phyloP scores from a whole-genome alignment of 768 basidiomycete species.

The Mrakia gelida region DNA sequence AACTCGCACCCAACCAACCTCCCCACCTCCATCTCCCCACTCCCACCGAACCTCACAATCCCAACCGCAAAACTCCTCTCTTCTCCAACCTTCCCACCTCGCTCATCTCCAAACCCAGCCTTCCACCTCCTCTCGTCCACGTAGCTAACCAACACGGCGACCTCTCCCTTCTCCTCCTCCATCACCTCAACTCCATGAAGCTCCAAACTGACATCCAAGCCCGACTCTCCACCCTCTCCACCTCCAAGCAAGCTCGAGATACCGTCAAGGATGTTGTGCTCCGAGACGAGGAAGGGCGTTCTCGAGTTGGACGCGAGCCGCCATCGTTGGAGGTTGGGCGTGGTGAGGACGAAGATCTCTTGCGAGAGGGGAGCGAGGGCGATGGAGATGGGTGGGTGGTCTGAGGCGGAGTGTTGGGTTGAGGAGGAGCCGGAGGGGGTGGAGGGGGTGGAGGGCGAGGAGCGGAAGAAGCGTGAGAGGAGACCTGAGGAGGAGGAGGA shows the following conservation, averaged over 20 bases:
- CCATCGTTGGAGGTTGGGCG: slow-evolving; percentile 21
- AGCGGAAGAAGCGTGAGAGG: slow-evolving; percentile 41
- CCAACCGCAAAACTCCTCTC: slow-evolving; percentile 37
- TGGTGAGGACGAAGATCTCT: slow-evolving; percentile 34
- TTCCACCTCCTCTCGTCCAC: slow-evolving; percentile 22
- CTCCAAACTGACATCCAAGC: slow-evolving; percentile 39
- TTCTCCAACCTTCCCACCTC: slow-evolving; percentile 33
- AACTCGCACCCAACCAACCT: slow-evolving; percentile 17
- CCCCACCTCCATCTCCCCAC: slow-evolving; percentile 19
- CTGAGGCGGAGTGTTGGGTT: slow-evolving; percentile 26
- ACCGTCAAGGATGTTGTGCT: slow-evolving; percentile 38
- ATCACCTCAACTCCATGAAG: slow-evolving; percentile 35
- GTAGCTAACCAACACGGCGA: slow-evolving; percentile 42
- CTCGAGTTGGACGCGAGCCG: slow-evolving; percentile 28
- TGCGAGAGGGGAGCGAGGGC: slow-evolving; percentile 32
- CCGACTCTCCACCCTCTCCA: slow-evolving; percentile 35
- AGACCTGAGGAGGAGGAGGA: slow-evolving; percentile 39
- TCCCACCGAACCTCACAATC: slow-evolving; percentile 37
- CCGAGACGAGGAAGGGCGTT: slow-evolving; percentile 37
- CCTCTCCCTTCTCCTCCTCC: slow-evolving; percentile 34
- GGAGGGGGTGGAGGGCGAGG: slow-evolving; percentile 33
- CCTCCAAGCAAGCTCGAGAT: slow-evolving; percentile 38
- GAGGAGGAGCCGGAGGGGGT: slow-evolving; percentile 33
- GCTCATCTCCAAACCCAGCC: slow-evolving; percentile 22
- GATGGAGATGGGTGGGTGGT: slow-evolving; percentile 33